Conservation (phyloP, 164 flowering plant species). For the Brasenia schreberi region DNA sequence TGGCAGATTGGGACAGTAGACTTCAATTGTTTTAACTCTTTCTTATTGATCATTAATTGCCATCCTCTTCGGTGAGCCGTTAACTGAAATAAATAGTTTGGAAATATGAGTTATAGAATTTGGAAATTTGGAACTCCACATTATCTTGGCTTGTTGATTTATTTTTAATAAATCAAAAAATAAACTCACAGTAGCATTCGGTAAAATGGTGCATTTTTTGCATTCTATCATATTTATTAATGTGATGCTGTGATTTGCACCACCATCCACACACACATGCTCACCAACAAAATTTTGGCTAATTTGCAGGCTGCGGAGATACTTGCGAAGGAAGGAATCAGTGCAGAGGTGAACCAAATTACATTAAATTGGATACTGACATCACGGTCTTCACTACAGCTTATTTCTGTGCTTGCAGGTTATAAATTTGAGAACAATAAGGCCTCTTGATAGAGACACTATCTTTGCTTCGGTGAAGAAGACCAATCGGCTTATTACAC, state of each 20-base stretch:
- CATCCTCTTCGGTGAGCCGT: too few relatives aligned
- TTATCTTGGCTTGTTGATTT: too few relatives aligned
- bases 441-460: slow-evolving; percentile 85
- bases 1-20: too few relatives aligned
- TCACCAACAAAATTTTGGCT: background rate
- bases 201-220: too few relatives aligned
- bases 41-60: too few relatives aligned
- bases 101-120: too few relatives aligned
- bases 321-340: slow-evolving; percentile 84
- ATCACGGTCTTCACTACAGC: background rate
- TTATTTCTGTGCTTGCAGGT: slow-evolving; percentile 32
- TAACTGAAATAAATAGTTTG: too few relatives aligned
- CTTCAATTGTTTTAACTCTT: too few relatives aligned
- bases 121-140: too few relatives aligned
- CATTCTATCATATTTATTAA: too few relatives aligned
- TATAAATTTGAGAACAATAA: slow-evolving; percentile 78
- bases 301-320: slow-evolving; percentile 78
- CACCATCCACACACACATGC: background rate
- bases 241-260: background rate
- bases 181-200: too few relatives aligned
- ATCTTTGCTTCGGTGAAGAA: slow-evolving; percentile 87
- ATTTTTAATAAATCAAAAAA: too few relatives aligned
- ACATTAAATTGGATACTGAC: background rate
- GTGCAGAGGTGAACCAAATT: slow-evolving; percentile 63
- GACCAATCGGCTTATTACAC: slow-evolving; percentile 83